Evolutionary conservation across 2,329 filamentous ascomycete species (phyloP), one percentile per base, ranked within the genome.

Genomic region (Catunica adiposa): DNA sequence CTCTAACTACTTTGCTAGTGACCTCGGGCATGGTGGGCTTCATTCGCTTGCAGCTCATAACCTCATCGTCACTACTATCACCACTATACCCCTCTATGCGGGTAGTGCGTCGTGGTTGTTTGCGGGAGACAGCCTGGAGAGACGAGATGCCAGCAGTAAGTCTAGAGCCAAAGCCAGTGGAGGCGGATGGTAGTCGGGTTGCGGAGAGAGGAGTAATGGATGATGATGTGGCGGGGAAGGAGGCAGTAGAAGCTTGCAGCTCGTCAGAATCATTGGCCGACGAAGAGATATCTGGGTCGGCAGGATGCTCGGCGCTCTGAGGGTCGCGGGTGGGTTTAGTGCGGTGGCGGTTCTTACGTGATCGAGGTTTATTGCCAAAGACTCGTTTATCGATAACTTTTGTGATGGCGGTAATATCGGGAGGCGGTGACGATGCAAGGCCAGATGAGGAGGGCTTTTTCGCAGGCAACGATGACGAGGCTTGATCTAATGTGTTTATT

Each of bases 1-100:
- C 5, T 34, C 29, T 34, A 11, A 5, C 29, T 5, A 11, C 5
- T 5, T 34, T 34, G 29, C 5, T 5, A 34, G 11, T 34, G 29
- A 11, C 29, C 29, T 55, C 31, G 17, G 29, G 9, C n/a, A 22
- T 20, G 11, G 20, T 22, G 14, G 6, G n/a, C 37, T 25, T 37
- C 25, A 20, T 55, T 42, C 31, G 40, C 34, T 11, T 29, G 17
- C 11, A 26, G 22, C 11, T 40, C 3, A 17, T 44, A 23, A 4
- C 47, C 17, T 56, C 55, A 48, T 56, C 55, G 11, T 56, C 55
- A 38, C 55, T 48, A 15, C 44, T 53, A 20, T 56, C 50, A 1
- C 31, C 38, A 20, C 9, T 8, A 8, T 37, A 14, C 25, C 42
- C 37, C 3, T 53, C 55, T 17, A 44, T 29, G 9, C 55, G 37